A percentile compares a stretch with the other conserved stretches of the same genome.
phyloP scores from a whole-genome alignment of 495 filamentous ascomycete genomes.

The Pseudoneurospora amorphoporcata region DNA sequence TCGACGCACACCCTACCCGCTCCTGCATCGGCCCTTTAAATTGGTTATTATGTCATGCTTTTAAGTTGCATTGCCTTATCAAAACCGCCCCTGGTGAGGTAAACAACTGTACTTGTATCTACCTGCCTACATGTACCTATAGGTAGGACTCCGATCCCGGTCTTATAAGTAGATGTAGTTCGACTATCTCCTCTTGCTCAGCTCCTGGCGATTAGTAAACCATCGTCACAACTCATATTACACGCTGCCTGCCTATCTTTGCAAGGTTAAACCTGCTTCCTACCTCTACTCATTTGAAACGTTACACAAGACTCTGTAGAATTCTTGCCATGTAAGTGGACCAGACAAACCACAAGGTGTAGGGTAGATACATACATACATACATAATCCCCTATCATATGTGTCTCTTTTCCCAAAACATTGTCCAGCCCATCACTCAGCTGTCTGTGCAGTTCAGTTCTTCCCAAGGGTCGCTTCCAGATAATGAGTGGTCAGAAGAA shows the following conservation, averaged over 20 bases:
- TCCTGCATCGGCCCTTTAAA: neutral
- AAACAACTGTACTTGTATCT: neutral
- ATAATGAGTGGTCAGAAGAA: neutral
- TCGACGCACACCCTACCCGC: neutral
- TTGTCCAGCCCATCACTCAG: neutral
- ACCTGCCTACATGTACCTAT: neutral
- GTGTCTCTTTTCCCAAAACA: neutral
- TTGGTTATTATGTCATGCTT: neutral
- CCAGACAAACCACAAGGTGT: neutral
- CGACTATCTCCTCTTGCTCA: neutral
- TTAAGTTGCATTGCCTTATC: neutral
- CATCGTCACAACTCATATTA: neutral
- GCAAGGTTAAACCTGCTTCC: neutral
- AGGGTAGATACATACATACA: neutral
- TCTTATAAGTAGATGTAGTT: neutral
- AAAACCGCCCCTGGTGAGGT: neutral
- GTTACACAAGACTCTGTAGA: neutral
- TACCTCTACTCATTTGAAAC: neutral
- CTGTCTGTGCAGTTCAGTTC: neutral
- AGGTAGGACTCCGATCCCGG: neutral
- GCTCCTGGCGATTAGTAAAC: neutral
- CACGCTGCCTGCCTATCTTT: neutral
- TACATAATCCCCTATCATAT: neutral
- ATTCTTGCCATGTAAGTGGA: neutral
- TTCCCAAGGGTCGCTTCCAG: neutral